Conservation (phyloP, 106 monocot species). For the Dendrobium nobile region DNA sequence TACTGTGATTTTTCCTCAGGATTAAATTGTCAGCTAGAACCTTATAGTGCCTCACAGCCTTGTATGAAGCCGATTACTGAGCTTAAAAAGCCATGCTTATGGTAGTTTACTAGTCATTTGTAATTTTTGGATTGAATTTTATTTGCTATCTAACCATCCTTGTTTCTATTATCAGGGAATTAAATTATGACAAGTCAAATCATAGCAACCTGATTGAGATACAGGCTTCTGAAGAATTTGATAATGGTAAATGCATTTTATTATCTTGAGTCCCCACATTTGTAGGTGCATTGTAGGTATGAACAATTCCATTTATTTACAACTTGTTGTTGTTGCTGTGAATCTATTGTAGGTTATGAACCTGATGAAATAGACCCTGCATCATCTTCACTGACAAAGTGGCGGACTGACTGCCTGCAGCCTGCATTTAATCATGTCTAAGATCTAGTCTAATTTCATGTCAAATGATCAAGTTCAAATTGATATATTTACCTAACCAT, state of each 20-base stretch:
- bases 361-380: conserved; percentile 19
- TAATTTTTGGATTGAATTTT: background rate
- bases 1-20: background rate
- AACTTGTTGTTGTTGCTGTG: background rate
- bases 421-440: conserved; percentile 40
- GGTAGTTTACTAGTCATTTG: conserved; percentile 27
- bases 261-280: conserved; percentile 3
- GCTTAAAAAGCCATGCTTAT: conserved; percentile 11
- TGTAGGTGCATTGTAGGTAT: conserved; percentile 15
- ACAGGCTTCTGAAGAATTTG: conserved; percentile 9
- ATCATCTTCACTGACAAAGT: conserved; percentile 40
- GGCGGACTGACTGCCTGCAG: conserved; percentile 38
- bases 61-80: conserved; percentile 18
- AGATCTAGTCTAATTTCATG: background rate
- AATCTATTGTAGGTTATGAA: conserved; percentile 6
- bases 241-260: conserved; percentile 5
- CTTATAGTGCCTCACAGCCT: conserved; percentile 24
- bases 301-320: background rate
- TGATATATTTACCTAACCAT: background rate
- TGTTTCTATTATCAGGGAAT: conserved; percentile 13
- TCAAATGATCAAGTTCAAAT: background rate
- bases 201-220: conserved; percentile 2
- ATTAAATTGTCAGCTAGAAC: conserved; percentile 14
- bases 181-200: conserved; percentile 10
- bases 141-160: background rate